These are phyloP conservation scores for Tothia fuscella DNA, from an alignment of 2,329 filamentous ascomycete genomes.

Conservation along the genomic window DNA sequence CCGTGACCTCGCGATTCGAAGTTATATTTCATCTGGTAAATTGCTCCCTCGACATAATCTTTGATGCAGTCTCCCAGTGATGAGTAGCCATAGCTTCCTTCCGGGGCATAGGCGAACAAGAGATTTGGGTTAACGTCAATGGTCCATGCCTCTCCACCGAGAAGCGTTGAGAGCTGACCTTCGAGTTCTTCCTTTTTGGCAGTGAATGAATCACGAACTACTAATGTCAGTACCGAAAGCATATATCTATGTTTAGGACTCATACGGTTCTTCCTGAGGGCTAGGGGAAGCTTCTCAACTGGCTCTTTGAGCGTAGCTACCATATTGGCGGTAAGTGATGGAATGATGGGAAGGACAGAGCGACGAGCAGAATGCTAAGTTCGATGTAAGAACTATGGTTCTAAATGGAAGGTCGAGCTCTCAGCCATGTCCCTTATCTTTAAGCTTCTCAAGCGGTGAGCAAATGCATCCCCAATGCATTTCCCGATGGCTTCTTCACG, in stretches of 20 bases:
- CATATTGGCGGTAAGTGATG: slow-evolving; percentile 4
- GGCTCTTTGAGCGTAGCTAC: slow-evolving; percentile 30
- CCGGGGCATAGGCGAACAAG: slow-evolving; percentile 25
- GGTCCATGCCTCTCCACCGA: slow-evolving; percentile 37
- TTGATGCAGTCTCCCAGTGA: slow-evolving; percentile 35
- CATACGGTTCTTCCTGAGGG: slow-evolving; percentile 40
- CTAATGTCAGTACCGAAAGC: slow-evolving; percentile 11
- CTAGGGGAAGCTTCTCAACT: slow-evolving; percentile 40
- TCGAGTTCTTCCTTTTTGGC: slow-evolving; percentile 35
- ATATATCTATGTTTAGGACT: not conserved
- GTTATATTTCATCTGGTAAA: slow-evolving; percentile 31
- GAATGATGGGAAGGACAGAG: too few species aligned
- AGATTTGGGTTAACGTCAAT: slow-evolving; percentile 36
- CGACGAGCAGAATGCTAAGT: too few species aligned
- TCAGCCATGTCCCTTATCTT: not conserved
- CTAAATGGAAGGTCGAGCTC: not conserved
- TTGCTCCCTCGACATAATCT: slow-evolving; percentile 25
- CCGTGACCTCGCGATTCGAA: slow-evolving; percentile 21
- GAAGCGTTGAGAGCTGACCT: slow-evolving; percentile 31
- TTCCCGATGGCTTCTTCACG: too few species aligned
- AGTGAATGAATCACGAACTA: slow-evolving; percentile 44
- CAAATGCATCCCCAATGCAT: too few species aligned
- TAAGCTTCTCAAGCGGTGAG: not conserved
- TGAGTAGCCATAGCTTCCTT: slow-evolving; percentile 22
- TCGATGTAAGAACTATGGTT: too few species aligned